These are phyloP conservation scores for Jimgerdemannia flammicorona DNA, from an alignment of 192 early-diverging fungal species.

Conservation along the genomic window DNA sequence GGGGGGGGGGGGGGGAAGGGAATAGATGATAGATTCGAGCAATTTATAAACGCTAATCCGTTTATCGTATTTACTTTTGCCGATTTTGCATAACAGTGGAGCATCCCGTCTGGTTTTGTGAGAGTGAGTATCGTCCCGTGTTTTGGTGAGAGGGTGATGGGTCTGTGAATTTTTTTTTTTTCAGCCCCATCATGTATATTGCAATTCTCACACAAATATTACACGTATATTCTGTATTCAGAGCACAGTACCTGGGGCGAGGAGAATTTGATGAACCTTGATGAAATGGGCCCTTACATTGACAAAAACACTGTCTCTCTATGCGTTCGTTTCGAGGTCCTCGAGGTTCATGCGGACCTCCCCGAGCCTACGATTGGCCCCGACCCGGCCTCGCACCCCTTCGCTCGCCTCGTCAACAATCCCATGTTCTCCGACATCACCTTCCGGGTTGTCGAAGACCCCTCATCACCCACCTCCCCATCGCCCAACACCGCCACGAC, in stretches of 20 bases:
- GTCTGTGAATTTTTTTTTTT: background rate
- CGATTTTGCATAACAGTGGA: constrained; percentile 9
- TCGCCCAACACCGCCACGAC: constrained; percentile 2
- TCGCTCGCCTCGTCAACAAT: constrained; percentile 19
- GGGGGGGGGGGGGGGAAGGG: no score
- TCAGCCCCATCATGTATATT: background rate
- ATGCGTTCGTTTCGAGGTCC: constrained; percentile 28
- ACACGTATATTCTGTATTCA: background rate
- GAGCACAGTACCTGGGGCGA: constrained; percentile 27
- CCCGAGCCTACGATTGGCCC: background rate
- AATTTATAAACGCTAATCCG: no score
- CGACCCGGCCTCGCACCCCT: constrained; percentile 8
- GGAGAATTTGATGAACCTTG: constrained; percentile 18
- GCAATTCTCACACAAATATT: no score
- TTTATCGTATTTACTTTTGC: no score
- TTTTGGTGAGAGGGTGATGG: background rate
- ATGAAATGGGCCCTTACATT: constrained; percentile 27
- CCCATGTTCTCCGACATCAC: constrained; percentile 27
- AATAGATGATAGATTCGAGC: no score
- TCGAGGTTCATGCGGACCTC: constrained; percentile 9
- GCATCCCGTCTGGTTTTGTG: constrained; percentile 25
- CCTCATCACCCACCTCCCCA: constrained; percentile 5
- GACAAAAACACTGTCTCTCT: constrained; percentile 21
- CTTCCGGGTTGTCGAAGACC: constrained; percentile 17
- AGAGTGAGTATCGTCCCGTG: constrained; percentile 13